Conservation (phyloP, 345 rosid genomes). For the Syzygium jambos region DNA sequence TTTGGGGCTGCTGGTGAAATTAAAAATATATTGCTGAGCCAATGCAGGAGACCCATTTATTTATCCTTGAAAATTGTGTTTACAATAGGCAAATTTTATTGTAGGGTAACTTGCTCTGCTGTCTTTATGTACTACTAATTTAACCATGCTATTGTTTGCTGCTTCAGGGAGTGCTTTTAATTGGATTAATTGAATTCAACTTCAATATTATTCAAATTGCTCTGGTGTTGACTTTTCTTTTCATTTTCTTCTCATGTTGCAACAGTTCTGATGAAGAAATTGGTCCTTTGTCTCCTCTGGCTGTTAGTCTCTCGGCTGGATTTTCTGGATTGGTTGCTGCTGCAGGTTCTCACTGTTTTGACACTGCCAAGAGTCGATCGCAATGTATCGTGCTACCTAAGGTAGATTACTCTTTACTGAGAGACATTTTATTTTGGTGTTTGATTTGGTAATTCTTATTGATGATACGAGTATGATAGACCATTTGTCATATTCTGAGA, state of each 20-base stretch:
- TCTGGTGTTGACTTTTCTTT: background rate
- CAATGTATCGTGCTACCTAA: conserved; percentile 81
- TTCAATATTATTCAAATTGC: background rate
- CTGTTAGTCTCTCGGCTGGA: conserved; percentile 72
- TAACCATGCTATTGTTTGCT: background rate
- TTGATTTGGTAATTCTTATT: background rate
- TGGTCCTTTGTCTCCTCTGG: conserved; percentile 63
- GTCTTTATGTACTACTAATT: background rate
- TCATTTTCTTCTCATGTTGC: background rate
- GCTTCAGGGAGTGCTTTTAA: background rate
- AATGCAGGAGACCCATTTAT: background rate
- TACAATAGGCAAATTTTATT: background rate
- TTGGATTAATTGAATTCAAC: background rate
- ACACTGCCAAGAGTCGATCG: conserved; percentile 77
- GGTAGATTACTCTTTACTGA: conserved; percentile 23
- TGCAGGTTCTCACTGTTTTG: conserved; percentile 90
- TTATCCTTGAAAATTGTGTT: background rate
- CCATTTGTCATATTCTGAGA: background rate
- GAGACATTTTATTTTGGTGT: background rate
- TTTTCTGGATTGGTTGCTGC: conserved; percentile 78
- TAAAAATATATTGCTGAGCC: background rate
- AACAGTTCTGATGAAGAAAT: conserved; percentile 64
- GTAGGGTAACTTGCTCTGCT: background rate
- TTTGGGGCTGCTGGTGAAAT: background rate
- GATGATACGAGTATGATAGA: background rate